Base-by-base conservation (phyloP, 139 green algal species). In the Yamagishiella unicocca region DNA sequence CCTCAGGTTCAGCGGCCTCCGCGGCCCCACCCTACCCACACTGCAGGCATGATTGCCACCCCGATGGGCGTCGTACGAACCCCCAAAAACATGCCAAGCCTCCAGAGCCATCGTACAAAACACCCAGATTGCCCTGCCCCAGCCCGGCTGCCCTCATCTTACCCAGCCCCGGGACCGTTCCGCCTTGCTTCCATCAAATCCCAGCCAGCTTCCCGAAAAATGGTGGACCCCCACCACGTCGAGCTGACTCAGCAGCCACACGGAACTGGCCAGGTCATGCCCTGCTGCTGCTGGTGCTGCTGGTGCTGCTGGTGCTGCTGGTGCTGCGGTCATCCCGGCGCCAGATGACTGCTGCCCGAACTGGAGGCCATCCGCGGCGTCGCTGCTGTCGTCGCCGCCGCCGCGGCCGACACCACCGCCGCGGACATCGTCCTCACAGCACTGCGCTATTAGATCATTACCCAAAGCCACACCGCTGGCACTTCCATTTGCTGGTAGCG, bases 121-220 rank as follows among this genome's bases (percentile, higher is more conserved):
- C 5, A 9, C 64, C n/a, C n/a, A 43, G 7, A 10, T 7, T 7
- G 10, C 58, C 21, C 31, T 68, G 29, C 24, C 19, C 58, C 58
- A 29, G 19, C 29, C 19, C 58, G 7, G 7, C 58, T 31, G 10
- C 22, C 58, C 19, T 31, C 64, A 72, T 43, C 70, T 54, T 74
- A 91, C 88, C 88, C 79, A 64, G 8, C 43, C n/a, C 7, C 50
- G 33, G 1, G 87, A 68, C 19, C 75, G 73, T 53, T 84, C 54
- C 27, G 78, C 76, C 76, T 89, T 91, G 42, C 55, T 81, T 8
- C 88, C 88, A 27, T 91, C 88, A n/a, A 74, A 82, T 0, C 88
- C 88, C 14, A 91, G 76, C 88, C 88, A 91, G 88, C 67, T 84
- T 25, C 88, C 88, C 9, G 42, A 76, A 67, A 91, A 91, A 75